Evolutionary conservation across 192 early-diverging fungal species (phyloP).

Genomic region (Pecoramyces ruminantium): DNA sequence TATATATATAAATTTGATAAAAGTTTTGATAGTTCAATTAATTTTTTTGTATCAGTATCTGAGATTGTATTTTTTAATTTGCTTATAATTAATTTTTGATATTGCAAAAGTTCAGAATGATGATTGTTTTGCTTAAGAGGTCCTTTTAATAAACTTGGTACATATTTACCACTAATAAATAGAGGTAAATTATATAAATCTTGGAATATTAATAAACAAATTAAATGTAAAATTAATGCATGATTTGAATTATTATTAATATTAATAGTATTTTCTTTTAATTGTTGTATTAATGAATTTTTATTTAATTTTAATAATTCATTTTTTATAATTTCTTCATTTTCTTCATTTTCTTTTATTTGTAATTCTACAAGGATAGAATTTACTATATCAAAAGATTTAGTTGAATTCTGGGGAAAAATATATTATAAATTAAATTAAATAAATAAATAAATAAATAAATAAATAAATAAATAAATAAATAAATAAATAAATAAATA

Average conservation of each 20-base stretch:
- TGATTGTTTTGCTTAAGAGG: neutral
- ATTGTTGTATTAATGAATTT: neutral
- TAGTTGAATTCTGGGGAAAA: neutral
- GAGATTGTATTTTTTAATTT: neutral
- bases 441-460: neutral
- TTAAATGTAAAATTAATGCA: neutral
- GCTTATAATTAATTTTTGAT: neutral
- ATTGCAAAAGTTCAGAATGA: neutral
- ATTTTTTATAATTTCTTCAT: neutral
- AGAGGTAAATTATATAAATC: neutral
- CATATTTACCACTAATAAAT: neutral
- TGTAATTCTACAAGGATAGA: neutral
- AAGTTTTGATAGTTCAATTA: neutral
- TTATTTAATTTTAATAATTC: neutral
- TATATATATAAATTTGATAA: neutral
- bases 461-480: neutral
- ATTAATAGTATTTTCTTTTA: neutral
- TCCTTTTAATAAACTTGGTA: neutral
- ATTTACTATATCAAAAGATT: neutral
- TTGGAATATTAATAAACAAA: neutral
- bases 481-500: neutral
- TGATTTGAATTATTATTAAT: neutral
- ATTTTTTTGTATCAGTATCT: neutral
- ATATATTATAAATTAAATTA: too few species aligned
- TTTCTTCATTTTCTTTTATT: neutral